Percentiles rank a stretch among this genome's conserved stretches.
Conservation (phyloP, 2,329 filamentous ascomycete genomes). For the Colletotrichum orchidophilum region DNA sequence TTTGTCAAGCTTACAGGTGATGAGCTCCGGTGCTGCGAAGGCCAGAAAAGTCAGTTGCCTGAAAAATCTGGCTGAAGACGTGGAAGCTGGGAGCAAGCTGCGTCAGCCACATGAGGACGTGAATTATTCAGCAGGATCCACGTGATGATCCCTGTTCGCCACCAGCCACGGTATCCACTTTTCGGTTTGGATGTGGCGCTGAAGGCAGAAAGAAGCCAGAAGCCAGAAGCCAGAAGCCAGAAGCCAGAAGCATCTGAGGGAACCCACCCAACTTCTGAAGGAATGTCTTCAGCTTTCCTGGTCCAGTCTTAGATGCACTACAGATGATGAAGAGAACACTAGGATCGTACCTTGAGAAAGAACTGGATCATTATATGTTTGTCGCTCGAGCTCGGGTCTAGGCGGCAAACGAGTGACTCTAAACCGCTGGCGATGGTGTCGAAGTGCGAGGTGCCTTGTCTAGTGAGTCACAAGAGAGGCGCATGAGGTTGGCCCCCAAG, state of each 20-base stretch:
- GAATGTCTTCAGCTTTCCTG: not conserved
- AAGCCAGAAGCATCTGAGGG: constrained; percentile 13
- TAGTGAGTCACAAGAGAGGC: constrained; percentile 20
- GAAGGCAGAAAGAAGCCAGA: constrained; percentile 13
- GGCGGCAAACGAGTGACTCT: constrained; percentile 21
- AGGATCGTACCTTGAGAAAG: not conserved
- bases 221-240: not conserved
- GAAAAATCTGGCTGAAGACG: constrained; percentile 27
- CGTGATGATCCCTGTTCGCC: constrained; percentile 21
- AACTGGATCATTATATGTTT: not conserved
- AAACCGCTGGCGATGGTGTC: not conserved
- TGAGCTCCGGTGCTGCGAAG: constrained; percentile 24
- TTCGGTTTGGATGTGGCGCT: constrained; percentile 1
- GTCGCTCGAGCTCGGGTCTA: constrained; percentile 2
- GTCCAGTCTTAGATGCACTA: not conserved
- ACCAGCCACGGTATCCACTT: constrained; percentile 16
- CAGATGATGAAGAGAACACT: not conserved
- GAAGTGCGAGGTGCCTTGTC: not conserved
- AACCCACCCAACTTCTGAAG: constrained; percentile 12
- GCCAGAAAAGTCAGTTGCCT: constrained; percentile 31
- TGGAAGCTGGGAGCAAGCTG: not conserved
- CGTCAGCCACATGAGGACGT: constrained; percentile 12
- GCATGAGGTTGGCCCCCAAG: constrained; percentile 3
- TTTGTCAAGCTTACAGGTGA: constrained; percentile 15
- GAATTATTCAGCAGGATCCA: constrained; percentile 15